Base-by-base conservation (phyloP, 148 eudicot genomes). In the Vaccinium darrowii region DNA sequence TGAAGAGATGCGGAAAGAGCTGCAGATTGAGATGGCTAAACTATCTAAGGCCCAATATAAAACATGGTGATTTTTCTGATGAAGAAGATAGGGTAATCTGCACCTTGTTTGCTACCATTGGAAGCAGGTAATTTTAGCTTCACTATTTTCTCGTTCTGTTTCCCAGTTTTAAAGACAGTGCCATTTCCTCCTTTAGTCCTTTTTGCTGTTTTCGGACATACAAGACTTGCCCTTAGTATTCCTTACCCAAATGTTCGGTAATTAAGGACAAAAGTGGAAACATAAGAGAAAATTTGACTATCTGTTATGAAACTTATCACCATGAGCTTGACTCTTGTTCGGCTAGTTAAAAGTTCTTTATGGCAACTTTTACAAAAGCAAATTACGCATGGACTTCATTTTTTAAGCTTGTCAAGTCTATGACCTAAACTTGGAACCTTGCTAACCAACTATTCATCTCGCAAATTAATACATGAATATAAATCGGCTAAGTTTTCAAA, bases 1-100 rank as follows among this genome's bases (percentile, higher is more conserved):
- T 87, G 12, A 87, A 82, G 82, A 87, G 89, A 84, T 87, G 89
- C 69, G 89, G 89, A 49, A 87, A 87, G 79, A 87, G 89, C 86
- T 87, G 89, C 73, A 81, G 89, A 47, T 84, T 87, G 83, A 87
- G 89, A 67, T 87, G 89, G 89, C 87, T 87, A 69, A 87, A 87
- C 83, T 87, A 87, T 58, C 67, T 87, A 49, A 81, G 89, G 84
- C 89, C 89, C 25, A 87, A 87, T 79, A 87, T 87, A 63, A 87
- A 84, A 63, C 89, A 87, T 84, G 89, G 87, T 43, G 87, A 87
- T 58, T 87, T 87, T 84, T 84, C 89, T 52, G 87, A 87, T 11
- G 89, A 87, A 14, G 89, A 87, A 84, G 89, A 87, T 52, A 87
- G 82, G 75, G 78, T 87, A 27, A 87, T 87, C 50, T 87, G 89